Evolutionary conservation across 805 yeast species (phyloP), one percentile per base, ranked within the genome.

Genomic region (Candida ascalaphidarum): DNA sequence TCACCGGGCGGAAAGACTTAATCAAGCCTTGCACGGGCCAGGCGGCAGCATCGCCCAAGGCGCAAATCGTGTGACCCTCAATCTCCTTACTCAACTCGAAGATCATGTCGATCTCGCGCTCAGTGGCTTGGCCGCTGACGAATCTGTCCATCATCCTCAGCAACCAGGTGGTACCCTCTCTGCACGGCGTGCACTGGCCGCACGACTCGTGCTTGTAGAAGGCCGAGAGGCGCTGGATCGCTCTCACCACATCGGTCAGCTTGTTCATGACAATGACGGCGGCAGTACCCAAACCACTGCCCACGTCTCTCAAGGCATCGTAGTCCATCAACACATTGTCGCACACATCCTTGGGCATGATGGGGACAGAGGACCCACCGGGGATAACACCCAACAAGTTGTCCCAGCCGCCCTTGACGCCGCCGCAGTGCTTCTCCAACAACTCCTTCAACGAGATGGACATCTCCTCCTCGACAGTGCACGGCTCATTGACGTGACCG

Each of bases 381-480:
- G 95, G 95, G 52, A 84, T 77, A 34, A 84, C 82, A 21, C 92
- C 94, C 33, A 79, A 68, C 42, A 84, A 66, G 60, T 84, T 84
- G 52, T 84, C 95, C 95, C 95, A 84, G 24, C 95, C 95, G 32
- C 95, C 95, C 46, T 72, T 75, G 35, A 84, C 73, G 50, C 95
- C 94, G 25, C 95, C 94, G 65, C 94, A 82, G 59, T 84, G 94
- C 52, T 73, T 80, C 54, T 84, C 95, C 41, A 84, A 67, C 39
- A 84, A 69, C 52, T 84, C 94, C 47, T 70, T 71, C 52, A 84
- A 69, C 18, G 95, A 85, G 40, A 84, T 81, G 2, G 94, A 82
- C 94, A 84, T 84, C 59, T 83, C 94, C 60, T 84, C 95, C 62
- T 84, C 95, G 37, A 84, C 88, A 8, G 92, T 83, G 69, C 94